phyloP scores from a whole-genome alignment of 495 filamentous ascomycete genomes.

The Aspergillus sparsus region DNA sequence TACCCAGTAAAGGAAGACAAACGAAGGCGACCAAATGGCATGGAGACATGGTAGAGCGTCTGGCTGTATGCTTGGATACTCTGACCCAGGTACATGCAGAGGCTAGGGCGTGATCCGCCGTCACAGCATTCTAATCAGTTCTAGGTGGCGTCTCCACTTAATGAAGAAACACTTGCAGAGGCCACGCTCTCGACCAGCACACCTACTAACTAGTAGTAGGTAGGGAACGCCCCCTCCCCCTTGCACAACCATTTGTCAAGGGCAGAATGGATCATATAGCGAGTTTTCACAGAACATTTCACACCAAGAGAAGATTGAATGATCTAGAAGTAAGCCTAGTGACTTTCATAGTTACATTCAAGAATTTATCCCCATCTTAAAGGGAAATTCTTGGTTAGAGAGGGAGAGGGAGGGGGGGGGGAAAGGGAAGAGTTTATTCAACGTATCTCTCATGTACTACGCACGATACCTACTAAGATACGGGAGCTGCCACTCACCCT shows the following conservation, averaged over 20 bases:
- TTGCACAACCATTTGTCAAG: constrained; percentile 18
- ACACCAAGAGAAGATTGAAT: not conserved
- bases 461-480: constrained; percentile 7
- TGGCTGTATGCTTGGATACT: constrained; percentile 1
- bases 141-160: constrained; percentile 35
- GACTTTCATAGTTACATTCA: too few relatives aligned
- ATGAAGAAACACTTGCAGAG: constrained; percentile 41
- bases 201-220: constrained; percentile 8
- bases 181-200: constrained; percentile 47
- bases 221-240: constrained; percentile 10
- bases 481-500: constrained; percentile 1
- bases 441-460: not conserved
- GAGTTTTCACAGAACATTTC: not conserved
- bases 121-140: constrained; percentile 39
- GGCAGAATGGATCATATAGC: constrained; percentile 1
- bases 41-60: not conserved
- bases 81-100: constrained; percentile 35
- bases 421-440: too few relatives aligned
- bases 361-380: too few relatives aligned
- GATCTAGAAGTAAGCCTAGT: not conserved
- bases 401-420: not conserved
- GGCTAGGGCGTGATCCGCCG: constrained; percentile 41
- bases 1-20: not conserved
- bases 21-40: not conserved
- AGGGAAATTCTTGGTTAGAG: not conserved